Evolutionary conservation across 2,329 filamentous ascomycete species (phyloP).

Genomic region (Cytospora paraplurivora): DNA sequence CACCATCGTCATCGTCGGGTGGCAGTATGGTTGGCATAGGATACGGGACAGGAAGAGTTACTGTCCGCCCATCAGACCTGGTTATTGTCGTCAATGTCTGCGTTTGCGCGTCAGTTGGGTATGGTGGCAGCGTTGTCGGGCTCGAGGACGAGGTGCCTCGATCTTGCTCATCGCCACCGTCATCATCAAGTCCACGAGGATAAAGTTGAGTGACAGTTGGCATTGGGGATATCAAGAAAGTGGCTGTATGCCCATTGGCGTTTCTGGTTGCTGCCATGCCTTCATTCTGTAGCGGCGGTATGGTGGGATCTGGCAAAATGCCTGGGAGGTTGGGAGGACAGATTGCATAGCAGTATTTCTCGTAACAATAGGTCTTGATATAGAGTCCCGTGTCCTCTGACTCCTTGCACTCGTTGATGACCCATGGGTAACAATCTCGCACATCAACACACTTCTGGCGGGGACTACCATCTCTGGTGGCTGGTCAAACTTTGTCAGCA

Average conservation of each 20-base stretch:
- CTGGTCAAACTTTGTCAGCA: background rate
- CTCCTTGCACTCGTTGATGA: background rate
- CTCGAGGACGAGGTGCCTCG: background rate
- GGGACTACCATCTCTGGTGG: background rate
- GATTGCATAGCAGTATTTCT: conserved; percentile 7
- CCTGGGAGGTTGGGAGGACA: background rate
- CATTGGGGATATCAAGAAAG: background rate
- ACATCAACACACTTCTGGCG: background rate
- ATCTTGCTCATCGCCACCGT: background rate
- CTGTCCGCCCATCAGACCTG: background rate
- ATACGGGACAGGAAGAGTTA: background rate
- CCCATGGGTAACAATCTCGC: conserved; percentile 2
- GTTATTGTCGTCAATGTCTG: background rate
- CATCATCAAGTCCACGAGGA: background rate
- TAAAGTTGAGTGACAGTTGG: background rate
- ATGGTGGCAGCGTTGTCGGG: background rate
- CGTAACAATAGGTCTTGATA: conserved; percentile 8
- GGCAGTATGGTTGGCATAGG: background rate
- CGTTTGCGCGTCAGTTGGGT: background rate
- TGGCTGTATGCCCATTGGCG: background rate
- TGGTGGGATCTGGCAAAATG: background rate
- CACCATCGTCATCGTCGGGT: background rate
- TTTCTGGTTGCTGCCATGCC: too few species aligned
- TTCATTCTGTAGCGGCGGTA: background rate
- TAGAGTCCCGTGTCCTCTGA: background rate